Evolutionary conservation across 495 filamentous ascomycete genomes (phyloP).

Genomic region (Trichoderma virens): DNA sequence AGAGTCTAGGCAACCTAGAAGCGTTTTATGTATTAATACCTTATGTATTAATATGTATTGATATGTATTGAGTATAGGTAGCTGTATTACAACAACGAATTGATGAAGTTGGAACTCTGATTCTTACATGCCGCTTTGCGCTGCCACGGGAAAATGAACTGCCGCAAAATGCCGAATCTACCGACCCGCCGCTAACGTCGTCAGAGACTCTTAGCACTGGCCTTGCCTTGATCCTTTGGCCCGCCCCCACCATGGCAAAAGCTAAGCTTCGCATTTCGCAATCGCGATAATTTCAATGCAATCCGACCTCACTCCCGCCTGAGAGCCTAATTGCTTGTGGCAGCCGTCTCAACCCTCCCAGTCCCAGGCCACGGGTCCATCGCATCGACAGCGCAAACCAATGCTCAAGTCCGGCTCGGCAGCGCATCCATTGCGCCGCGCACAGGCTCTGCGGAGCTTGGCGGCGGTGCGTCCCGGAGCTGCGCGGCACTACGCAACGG

Average conservation of each 20-base stretch:
- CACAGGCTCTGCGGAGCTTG: neutral
- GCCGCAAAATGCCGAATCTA: neutral
- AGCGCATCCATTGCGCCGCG: slow-evolving; percentile 1
- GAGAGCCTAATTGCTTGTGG: neutral
- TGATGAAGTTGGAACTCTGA: no score
- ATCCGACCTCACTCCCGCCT: no score
- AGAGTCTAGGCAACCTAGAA: no score
- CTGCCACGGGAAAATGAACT: no score
- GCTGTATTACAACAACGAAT: no score
- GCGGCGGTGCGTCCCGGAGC: neutral
- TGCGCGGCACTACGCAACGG: neutral
- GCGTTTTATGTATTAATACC: no score
- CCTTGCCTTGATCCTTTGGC: neutral
- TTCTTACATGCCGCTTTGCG: neutral
- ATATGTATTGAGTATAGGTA: no score
- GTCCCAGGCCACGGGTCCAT: no score
- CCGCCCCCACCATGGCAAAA: slow-evolving; percentile 5
- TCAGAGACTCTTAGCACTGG: no score
- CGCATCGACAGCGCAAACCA: neutral
- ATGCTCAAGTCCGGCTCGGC: slow-evolving; percentile 5
- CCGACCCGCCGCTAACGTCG: no score
- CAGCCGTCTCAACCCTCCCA: neutral
- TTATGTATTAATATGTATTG: no score
- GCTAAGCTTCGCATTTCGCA: neutral
- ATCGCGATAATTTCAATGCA: neutral